phyloP scores from a whole-genome alignment of 345 rosid genomes.

The Orychophragmus violaceus region DNA sequence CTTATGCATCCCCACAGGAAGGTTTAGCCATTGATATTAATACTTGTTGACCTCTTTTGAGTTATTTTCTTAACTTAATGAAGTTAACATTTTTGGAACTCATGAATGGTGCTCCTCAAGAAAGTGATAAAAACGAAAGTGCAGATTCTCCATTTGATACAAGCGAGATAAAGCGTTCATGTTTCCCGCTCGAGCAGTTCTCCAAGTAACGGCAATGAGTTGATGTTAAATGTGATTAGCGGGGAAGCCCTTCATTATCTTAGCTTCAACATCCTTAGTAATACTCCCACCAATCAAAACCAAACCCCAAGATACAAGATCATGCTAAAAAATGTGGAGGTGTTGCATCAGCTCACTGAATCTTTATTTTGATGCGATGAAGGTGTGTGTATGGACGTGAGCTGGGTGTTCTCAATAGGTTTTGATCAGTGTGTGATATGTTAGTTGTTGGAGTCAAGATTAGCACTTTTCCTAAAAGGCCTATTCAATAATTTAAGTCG shows the following conservation, averaged over 20 bases:
- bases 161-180: conserved; percentile 57
- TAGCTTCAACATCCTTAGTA: conserved; percentile 29
- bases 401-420: conserved; percentile 92
- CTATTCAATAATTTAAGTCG: too few relatives aligned
- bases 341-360: conserved; percentile 57
- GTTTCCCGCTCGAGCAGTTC: conserved; percentile 41
- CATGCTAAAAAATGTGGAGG: conserved; percentile 38
- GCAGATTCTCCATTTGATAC: conserved; percentile 37
- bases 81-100: conserved; percentile 20
- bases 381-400: conserved; percentile 90
- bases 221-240: conserved; percentile 48
- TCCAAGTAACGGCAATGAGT: conserved; percentile 29
- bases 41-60: neutral
- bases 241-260: conserved; percentile 84
- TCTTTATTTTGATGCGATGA: conserved; percentile 19
- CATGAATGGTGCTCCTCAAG: conserved; percentile 5
- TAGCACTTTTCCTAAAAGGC: too few relatives aligned
- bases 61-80: neutral
- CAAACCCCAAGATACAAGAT: conserved; percentile 36
- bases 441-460: too few relatives aligned
- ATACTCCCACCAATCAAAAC: conserved; percentile 15
- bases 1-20: conserved; percentile 37
- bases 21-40: conserved; percentile 33
- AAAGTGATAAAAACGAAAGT: conserved; percentile 24
- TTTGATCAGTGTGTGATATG: conserved; percentile 95